These are phyloP conservation scores for Russula virescens DNA, from an alignment of 768 basidiomycete species.

Conservation along the genomic window DNA sequence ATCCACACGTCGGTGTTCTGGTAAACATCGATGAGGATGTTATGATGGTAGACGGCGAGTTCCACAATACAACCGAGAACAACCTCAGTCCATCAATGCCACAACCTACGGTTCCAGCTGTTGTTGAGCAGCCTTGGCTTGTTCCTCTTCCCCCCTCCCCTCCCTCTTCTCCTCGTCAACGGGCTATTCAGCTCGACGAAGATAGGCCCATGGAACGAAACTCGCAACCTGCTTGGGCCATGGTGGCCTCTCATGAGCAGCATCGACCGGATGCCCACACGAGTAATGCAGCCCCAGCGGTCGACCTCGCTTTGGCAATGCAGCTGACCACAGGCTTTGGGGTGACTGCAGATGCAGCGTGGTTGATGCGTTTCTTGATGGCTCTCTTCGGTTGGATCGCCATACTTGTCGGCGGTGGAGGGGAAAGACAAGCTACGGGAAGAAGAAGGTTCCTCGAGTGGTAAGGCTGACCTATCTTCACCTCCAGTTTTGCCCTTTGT, in stretches of 20 bases:
- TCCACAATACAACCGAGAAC: slow-evolving; percentile 3
- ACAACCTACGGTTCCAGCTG: slow-evolving; percentile 11
- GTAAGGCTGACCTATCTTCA: neutral
- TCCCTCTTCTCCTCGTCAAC: slow-evolving; percentile 25
- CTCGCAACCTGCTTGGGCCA: slow-evolving; percentile 10
- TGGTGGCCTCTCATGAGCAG: slow-evolving; percentile 19
- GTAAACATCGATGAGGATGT: slow-evolving; percentile 11
- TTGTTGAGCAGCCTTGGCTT: slow-evolving; percentile 18
- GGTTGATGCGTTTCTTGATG: slow-evolving; percentile 78
- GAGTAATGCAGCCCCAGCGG: slow-evolving; percentile 37
- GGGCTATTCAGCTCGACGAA: slow-evolving; percentile 18
- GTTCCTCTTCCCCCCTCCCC: slow-evolving; percentile 23
- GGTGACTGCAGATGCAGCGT: slow-evolving; percentile 65
- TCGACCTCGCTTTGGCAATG: slow-evolving; percentile 71
- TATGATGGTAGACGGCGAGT: slow-evolving; percentile 8
- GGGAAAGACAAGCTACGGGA: slow-evolving; percentile 12
- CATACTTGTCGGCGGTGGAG: slow-evolving; percentile 37
- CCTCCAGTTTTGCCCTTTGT: neutral
- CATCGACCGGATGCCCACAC: slow-evolving; percentile 28
- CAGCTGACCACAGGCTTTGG: slow-evolving; percentile 70
- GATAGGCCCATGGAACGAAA: slow-evolving; percentile 3
- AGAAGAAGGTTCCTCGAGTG: slow-evolving; percentile 10
- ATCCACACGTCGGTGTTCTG: slow-evolving; percentile 8
- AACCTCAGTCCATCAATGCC: neutral
- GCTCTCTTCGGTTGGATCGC: slow-evolving; percentile 74